These are phyloP conservation scores for Colletotrichum aenigma DNA, from an alignment of 2,329 filamentous ascomycete species.

Conservation along the genomic window DNA sequence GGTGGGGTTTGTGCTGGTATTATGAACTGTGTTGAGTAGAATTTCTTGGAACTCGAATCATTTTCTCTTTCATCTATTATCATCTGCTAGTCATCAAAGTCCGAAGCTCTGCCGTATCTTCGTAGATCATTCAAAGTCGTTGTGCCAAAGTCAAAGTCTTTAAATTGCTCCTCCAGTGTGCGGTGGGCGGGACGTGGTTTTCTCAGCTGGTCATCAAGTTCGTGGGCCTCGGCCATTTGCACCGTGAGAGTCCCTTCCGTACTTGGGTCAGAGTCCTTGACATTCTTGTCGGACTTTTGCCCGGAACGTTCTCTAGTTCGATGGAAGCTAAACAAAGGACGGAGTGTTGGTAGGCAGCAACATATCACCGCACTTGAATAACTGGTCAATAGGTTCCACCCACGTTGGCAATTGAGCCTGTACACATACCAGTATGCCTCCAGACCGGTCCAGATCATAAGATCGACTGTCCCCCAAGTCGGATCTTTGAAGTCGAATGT, in stretches of 20 bases:
- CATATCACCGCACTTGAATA: background rate
- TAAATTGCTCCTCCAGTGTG: background rate
- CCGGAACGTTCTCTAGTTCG: background rate
- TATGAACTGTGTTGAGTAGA: background rate
- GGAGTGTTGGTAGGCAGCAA: background rate
- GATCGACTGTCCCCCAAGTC: slow-evolving; percentile 14
- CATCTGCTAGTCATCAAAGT: background rate
- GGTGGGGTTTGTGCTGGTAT: background rate
- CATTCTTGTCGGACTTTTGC: background rate
- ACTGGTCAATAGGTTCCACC: background rate
- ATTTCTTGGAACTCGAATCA: background rate
- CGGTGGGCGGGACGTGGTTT: background rate
- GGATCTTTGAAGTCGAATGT: slow-evolving; percentile 8
- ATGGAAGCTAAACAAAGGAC: background rate
- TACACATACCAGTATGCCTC: slow-evolving; percentile 5
- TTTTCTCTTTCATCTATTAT: background rate
- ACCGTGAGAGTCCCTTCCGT: background rate
- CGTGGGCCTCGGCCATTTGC: background rate
- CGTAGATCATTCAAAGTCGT: background rate
- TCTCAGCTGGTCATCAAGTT: background rate
- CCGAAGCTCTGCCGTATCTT: background rate
- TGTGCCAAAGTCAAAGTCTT: background rate
- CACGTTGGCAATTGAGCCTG: background rate
- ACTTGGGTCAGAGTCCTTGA: background rate
- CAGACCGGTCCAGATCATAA: slow-evolving; percentile 16